Evolutionary conservation across 2,329 filamentous ascomycete genomes (phyloP).

Genomic region (Ceratocystis eucalypticola): DNA sequence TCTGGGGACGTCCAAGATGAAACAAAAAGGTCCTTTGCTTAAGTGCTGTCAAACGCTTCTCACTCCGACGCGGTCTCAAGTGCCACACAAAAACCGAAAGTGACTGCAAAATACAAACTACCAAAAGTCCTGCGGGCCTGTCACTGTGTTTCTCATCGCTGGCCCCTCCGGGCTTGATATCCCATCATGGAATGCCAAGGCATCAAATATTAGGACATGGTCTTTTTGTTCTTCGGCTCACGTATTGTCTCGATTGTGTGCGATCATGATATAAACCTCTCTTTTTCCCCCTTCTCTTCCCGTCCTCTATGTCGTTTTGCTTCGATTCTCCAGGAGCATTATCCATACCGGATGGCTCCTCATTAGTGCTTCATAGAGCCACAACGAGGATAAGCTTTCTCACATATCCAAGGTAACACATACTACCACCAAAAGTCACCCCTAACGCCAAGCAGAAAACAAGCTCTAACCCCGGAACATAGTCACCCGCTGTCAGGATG

Average conservation of each 20-base stretch:
- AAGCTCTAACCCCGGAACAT: background rate
- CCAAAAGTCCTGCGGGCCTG: background rate
- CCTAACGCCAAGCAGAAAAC: background rate
- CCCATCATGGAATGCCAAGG: background rate
- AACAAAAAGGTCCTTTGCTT: background rate
- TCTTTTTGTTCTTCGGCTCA: background rate
- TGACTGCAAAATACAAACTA: background rate
- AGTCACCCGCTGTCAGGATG: background rate
- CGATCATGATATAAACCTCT: background rate
- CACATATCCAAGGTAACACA: background rate
- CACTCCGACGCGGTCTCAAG: conserved; percentile 6
- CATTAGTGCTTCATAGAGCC: background rate
- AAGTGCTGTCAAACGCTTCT: background rate
- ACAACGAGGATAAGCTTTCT: background rate
- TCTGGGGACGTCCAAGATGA: background rate
- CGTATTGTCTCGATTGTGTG: background rate
- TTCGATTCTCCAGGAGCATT: background rate
- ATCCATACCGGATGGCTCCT: background rate
- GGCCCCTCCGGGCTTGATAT: too few relatives aligned
- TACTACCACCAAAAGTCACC: background rate
- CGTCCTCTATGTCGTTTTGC: background rate
- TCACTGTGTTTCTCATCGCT: background rate
- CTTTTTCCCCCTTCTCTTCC: background rate
- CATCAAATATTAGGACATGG: background rate
- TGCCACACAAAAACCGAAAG: background rate